Evolutionary conservation across 331 rosid genomes (phyloP).

Genomic region (Dryas integrifolia): DNA sequence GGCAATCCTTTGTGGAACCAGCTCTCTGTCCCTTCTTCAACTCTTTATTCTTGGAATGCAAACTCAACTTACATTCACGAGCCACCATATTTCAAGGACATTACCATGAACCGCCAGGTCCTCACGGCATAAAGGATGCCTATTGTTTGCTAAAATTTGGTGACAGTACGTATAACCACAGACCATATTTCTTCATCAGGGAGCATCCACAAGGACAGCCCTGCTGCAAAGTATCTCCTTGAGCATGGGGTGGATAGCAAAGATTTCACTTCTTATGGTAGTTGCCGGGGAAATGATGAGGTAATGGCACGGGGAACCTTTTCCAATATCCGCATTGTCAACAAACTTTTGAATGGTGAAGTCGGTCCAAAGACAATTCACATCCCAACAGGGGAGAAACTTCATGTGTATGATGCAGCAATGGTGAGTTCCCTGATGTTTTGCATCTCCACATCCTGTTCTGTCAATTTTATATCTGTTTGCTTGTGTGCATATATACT

Average conservation of each 20-base stretch:
- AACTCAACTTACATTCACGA: constrained; percentile 81
- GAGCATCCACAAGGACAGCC: constrained; percentile 81
- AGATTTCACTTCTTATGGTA: constrained; percentile 87
- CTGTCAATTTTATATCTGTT: no score
- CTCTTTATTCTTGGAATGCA: constrained; percentile 70
- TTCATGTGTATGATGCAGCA: constrained; percentile 72
- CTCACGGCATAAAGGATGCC: constrained; percentile 76
- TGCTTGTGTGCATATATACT: no score
- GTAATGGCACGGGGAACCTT: constrained; percentile 82
- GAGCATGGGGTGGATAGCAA: constrained; percentile 69
- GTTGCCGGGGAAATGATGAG: constrained; percentile 83
- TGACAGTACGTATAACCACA: constrained; percentile 69
- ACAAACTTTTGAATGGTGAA: constrained; percentile 79
- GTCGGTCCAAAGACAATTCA: constrained; percentile 78
- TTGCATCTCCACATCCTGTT: neutral
- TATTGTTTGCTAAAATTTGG: constrained; percentile 76
- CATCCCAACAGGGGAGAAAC: constrained; percentile 72
- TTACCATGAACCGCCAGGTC: constrained; percentile 67
- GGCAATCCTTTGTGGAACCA: constrained; percentile 80
- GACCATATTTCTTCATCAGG: constrained; percentile 91
- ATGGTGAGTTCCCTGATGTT: constrained; percentile 40
- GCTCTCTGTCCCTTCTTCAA: constrained; percentile 50
- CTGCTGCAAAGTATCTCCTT: constrained; percentile 71
- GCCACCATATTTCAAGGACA: constrained; percentile 73
- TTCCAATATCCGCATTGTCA: constrained; percentile 75